phyloP scores from a whole-genome alignment of 169 alveolate species.

The Plasmodium berghei region DNA sequence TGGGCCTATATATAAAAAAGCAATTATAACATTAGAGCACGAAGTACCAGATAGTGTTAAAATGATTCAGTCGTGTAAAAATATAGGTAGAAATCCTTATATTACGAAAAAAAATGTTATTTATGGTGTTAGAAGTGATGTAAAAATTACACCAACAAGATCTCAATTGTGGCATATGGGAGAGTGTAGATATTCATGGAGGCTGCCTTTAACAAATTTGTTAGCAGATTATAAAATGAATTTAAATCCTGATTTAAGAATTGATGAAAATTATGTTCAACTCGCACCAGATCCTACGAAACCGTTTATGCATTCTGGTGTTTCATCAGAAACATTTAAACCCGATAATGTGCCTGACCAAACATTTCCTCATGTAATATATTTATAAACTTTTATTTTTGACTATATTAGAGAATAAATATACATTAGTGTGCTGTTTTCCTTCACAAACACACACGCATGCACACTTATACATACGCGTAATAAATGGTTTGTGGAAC shows the following conservation, averaged over 20 bases:
- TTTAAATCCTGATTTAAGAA: conserved; percentile 67
- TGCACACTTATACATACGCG: background rate
- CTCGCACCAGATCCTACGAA: conserved; percentile 64
- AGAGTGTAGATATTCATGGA: conserved; percentile 81
- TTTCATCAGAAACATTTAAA: conserved; percentile 70
- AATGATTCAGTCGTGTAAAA: conserved; percentile 87
- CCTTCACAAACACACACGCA: background rate
- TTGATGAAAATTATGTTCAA: conserved; percentile 70
- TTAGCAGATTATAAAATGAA: conserved; percentile 80
- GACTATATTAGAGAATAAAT: background rate
- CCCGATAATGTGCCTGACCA: conserved; percentile 61
- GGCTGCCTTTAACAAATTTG: conserved; percentile 83
- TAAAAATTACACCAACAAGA: conserved; percentile 78
- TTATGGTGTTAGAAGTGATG: conserved; percentile 82
- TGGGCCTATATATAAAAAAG: conserved; percentile 92
- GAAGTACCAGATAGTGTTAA: conserved; percentile 90
- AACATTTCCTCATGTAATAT: conserved; percentile 55
- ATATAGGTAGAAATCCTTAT: conserved; percentile 87
- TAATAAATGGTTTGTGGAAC: background rate
- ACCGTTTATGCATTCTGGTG: conserved; percentile 76
- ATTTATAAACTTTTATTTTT: background rate
- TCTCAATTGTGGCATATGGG: conserved; percentile 78
- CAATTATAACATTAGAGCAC: conserved; percentile 89
- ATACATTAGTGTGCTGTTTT: background rate
- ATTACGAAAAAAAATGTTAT: conserved; percentile 87